Evolutionary conservation across 116 monocot genomes (phyloP).

Genomic region (Papilionanthe hybrid): DNA sequence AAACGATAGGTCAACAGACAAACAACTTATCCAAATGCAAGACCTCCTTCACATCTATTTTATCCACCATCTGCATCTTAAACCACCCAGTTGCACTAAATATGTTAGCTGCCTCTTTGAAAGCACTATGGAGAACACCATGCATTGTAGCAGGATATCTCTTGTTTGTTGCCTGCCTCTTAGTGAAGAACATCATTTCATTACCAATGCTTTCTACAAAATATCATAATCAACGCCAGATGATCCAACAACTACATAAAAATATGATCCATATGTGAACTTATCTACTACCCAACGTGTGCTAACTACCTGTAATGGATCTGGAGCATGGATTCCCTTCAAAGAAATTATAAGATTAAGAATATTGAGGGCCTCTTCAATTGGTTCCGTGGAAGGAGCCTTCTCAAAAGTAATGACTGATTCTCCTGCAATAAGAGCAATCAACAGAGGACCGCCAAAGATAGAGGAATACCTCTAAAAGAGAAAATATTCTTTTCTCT

Average conservation of each 20-base stretch:
- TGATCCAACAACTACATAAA: constrained; percentile 80
- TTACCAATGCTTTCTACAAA: constrained; percentile 67
- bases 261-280: constrained; percentile 88
- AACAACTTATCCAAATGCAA: constrained; percentile 63
- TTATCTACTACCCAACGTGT: constrained; percentile 87
- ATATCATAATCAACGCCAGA: constrained; percentile 98
- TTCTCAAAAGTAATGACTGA: constrained; percentile 81
- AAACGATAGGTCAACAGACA: constrained; percentile 47
- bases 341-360: constrained; percentile 71
- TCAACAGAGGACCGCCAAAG: constrained; percentile 84
- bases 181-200: constrained; percentile 88
- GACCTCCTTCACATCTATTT: constrained; percentile 11
- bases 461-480: constrained; percentile 94
- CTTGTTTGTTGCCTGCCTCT: constrained; percentile 90
- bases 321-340: constrained; percentile 78
- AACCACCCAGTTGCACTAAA: constrained; percentile 42
- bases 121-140: constrained; percentile 86
- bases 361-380: constrained; percentile 46
- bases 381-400: constrained; percentile 44
- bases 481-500: constrained; percentile 87
- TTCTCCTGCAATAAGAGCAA: constrained; percentile 91
- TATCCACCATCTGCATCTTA: not conserved
- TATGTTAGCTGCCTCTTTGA: constrained; percentile 93
- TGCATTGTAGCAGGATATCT: constrained; percentile 97
- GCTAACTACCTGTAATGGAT: constrained; percentile 79